Percentiles rank a stretch among this genome's conserved stretches.
Conservation (phyloP, 2,329 filamentous ascomycete genomes). For the Hymenoscyphus albidus region DNA sequence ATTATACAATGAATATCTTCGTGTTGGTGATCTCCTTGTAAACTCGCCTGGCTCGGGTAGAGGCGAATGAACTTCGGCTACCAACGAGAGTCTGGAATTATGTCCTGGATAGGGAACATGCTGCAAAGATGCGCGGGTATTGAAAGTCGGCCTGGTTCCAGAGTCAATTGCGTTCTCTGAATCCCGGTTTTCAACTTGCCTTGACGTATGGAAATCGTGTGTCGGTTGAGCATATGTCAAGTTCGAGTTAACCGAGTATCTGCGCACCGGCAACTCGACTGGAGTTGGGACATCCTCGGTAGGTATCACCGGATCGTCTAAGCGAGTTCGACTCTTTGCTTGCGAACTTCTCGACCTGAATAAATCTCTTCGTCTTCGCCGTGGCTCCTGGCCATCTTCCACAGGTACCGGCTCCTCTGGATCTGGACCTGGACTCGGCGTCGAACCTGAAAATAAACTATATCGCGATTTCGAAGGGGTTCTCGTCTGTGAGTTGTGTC, state of each 20-base stretch:
- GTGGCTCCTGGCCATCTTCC: slow-evolving; percentile 10
- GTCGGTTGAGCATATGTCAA: not conserved
- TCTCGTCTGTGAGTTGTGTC: slow-evolving; percentile 26
- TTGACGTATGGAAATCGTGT: slow-evolving; percentile 2
- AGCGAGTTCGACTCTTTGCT: not conserved
- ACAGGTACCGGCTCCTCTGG: not conserved
- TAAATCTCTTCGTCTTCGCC: slow-evolving; percentile 22
- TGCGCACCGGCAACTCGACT: slow-evolving; percentile 9
- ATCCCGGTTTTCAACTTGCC: slow-evolving; percentile 4
- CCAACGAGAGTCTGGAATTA: slow-evolving; percentile 29
- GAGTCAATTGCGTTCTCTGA: slow-evolving; percentile 7
- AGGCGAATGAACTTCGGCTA: slow-evolving; percentile 25
- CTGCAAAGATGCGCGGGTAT: slow-evolving; percentile 25
- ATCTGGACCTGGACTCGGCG: not conserved
- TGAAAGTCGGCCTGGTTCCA: slow-evolving; percentile 17
- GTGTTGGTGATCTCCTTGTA: slow-evolving; percentile 3
- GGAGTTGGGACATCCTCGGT: slow-evolving; percentile 10
- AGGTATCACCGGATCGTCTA: slow-evolving; percentile 10
- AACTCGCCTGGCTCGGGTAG: slow-evolving; percentile 12
- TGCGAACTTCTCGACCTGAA: slow-evolving; percentile 30
- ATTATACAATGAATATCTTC: slow-evolving; percentile 8
- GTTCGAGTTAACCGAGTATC: slow-evolving; percentile 3
- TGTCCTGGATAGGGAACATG: slow-evolving; percentile 20
- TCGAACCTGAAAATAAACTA: slow-evolving; percentile 12
- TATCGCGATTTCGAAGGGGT: slow-evolving; percentile 15